Evolutionary conservation across 768 basidiomycete species (phyloP).

Genomic region (Xerocomellus amylosporus): DNA sequence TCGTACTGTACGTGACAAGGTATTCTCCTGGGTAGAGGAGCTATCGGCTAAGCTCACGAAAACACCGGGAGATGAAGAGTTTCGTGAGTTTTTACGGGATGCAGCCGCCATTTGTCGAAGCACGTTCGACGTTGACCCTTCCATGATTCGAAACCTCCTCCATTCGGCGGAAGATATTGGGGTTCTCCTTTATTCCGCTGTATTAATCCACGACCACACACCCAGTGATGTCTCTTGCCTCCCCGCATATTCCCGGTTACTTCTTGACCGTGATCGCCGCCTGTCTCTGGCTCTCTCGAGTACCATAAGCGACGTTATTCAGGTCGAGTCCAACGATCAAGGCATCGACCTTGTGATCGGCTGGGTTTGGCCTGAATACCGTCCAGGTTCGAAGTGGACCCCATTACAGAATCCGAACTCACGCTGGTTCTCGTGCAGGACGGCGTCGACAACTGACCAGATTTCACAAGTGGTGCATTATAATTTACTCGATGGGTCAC

Average conservation of each 20-base stretch:
- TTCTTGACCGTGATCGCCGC: conserved; percentile 32
- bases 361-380: conserved; percentile 26
- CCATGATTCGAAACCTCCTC: conserved; percentile 11
- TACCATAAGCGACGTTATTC: conserved; percentile 1
- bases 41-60: conserved; percentile 24
- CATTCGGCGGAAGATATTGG: conserved; percentile 18
- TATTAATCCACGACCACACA: conserved; percentile 27
- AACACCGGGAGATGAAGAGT: conserved; percentile 10
- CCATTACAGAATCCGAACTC: conserved; percentile 8
- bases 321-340: not conserved
- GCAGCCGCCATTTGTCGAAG: conserved; percentile 40
- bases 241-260: conserved; percentile 5
- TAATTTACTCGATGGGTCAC: conserved; percentile 24
- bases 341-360: conserved; percentile 20
- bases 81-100: conserved; percentile 31
- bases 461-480: conserved; percentile 22
- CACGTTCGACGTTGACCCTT: conserved; percentile 27
- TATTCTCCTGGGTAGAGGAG: conserved; percentile 37
- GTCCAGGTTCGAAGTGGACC: conserved; percentile 23
- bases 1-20: conserved; percentile 28
- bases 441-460: conserved; percentile 2
- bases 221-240: conserved; percentile 10
- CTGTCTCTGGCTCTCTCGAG: conserved; percentile 26
- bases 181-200: conserved; percentile 19
- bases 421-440: conserved; percentile 24